Evolutionary conservation across 257 asterid genomes (phyloP).

Genomic region (Hygrophila difformis): DNA sequence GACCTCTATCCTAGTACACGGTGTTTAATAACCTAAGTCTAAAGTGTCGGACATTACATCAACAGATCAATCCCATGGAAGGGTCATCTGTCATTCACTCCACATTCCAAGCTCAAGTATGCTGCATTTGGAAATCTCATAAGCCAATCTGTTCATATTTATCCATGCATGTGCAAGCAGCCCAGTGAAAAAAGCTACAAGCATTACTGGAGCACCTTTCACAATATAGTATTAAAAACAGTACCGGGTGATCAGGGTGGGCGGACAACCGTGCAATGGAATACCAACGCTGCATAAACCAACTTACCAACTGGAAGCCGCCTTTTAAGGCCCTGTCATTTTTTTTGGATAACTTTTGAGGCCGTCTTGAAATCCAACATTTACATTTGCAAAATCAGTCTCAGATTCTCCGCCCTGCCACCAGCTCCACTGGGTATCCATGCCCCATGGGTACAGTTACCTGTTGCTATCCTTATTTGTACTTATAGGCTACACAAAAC

Average conservation of each 20-base stretch:
- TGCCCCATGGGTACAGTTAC: no score
- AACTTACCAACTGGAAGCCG: no score
- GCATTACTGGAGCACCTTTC: background rate
- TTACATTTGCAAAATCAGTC: no score
- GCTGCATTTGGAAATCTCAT: constrained; percentile 32
- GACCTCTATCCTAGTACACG: background rate
- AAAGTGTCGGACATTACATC: no score
- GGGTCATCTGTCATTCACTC: constrained; percentile 32
- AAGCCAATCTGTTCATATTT: constrained; percentile 12
- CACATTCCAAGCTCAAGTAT: constrained; percentile 20
- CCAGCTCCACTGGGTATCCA: no score
- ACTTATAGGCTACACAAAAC: background rate
- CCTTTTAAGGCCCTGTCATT: no score
- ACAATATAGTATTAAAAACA: background rate
- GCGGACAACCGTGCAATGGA: constrained; percentile 30
- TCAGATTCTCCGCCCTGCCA: no score
- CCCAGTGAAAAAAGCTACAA: background rate
- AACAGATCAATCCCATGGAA: constrained; percentile 26
- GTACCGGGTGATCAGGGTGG: background rate
- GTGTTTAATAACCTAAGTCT: no score
- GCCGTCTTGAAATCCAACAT: no score
- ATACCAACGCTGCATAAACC: constrained; percentile 38
- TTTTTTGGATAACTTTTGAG: no score
- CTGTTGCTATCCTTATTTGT: no score
- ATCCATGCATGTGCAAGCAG: background rate